Evolutionary conservation across 2,329 filamentous ascomycete species (phyloP).

Genomic region (Sporothrix luriei): DNA sequence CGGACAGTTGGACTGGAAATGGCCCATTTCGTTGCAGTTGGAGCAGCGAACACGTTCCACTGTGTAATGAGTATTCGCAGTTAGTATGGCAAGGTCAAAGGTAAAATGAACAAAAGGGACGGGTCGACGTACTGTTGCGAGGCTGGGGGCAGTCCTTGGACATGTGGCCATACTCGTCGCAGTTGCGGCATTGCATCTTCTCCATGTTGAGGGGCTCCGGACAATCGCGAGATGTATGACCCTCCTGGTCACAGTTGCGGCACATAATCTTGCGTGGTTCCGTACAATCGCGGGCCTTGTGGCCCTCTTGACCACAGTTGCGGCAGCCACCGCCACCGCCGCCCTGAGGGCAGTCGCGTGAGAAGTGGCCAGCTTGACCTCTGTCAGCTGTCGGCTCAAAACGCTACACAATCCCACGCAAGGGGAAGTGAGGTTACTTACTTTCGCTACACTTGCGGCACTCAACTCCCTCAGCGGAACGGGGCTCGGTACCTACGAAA

Average conservation of each 20-base stretch:
- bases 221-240: slow-evolving; percentile 64
- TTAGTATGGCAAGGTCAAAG: not conserved
- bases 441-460: slow-evolving; percentile 67
- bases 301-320: slow-evolving; percentile 67
- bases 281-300: slow-evolving; percentile 63
- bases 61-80: slow-evolving; percentile 33
- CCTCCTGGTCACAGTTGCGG: slow-evolving; percentile 61
- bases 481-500: slow-evolving; percentile 54
- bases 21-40: slow-evolving; percentile 57
- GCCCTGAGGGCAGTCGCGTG: slow-evolving; percentile 64
- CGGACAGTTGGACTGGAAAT: slow-evolving; percentile 48
- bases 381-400: slow-evolving; percentile 8
- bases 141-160: slow-evolving; percentile 58
- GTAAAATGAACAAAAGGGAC: not conserved
- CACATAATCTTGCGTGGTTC: slow-evolving; percentile 55
- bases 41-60: slow-evolving; percentile 60
- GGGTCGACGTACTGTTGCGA: slow-evolving; percentile 50
- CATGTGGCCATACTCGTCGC: slow-evolving; percentile 55
- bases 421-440: slow-evolving; percentile 43
- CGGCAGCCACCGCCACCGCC: slow-evolving; percentile 57
- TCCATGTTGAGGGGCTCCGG: slow-evolving; percentile 50
- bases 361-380: slow-evolving; percentile 60
- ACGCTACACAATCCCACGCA: not conserved
- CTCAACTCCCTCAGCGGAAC: slow-evolving; percentile 64
- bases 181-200: slow-evolving; percentile 63